phyloP scores from a whole-genome alignment of 768 basidiomycete species.

The Auricularia auricula-judae region DNA sequence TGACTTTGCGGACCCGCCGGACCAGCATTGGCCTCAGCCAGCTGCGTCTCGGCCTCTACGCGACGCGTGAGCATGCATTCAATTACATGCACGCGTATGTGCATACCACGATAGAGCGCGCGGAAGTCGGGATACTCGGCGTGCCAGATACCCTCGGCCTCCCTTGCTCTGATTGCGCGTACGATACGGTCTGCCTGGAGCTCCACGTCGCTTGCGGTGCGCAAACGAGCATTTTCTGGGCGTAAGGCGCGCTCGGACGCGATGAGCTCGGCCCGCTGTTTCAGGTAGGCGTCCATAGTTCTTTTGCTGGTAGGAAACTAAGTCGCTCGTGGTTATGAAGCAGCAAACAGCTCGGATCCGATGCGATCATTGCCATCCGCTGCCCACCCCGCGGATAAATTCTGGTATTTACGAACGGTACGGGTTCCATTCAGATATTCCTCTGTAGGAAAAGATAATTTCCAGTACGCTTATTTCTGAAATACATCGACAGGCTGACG shows the following conservation, averaged over 20 bases:
- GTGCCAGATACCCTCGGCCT: slow-evolving; percentile 50
- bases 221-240: slow-evolving; percentile 28
- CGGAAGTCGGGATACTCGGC: slow-evolving; percentile 7
- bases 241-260: slow-evolving; percentile 38
- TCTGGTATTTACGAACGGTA: no score
- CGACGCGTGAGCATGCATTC: neutral
- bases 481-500: no score
- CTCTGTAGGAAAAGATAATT: no score
- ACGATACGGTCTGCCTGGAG: slow-evolving; percentile 45
- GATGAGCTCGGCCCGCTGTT: slow-evolving; percentile 19
- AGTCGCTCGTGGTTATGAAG: no score
- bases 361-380: neutral
- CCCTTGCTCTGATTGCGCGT: slow-evolving; percentile 40
- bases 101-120: neutral
- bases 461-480: no score
- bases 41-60: neutral
- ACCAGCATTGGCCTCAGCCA: neutral
- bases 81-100: neutral
- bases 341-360: neutral
- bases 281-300: slow-evolving; percentile 3
- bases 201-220: slow-evolving; percentile 27
- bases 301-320: neutral
- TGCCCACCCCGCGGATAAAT: no score
- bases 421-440: no score
- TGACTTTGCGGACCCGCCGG: neutral